Evolutionary conservation across 2,329 filamentous ascomycete genomes (phyloP).

Genomic region (Acarospora socialis): DNA sequence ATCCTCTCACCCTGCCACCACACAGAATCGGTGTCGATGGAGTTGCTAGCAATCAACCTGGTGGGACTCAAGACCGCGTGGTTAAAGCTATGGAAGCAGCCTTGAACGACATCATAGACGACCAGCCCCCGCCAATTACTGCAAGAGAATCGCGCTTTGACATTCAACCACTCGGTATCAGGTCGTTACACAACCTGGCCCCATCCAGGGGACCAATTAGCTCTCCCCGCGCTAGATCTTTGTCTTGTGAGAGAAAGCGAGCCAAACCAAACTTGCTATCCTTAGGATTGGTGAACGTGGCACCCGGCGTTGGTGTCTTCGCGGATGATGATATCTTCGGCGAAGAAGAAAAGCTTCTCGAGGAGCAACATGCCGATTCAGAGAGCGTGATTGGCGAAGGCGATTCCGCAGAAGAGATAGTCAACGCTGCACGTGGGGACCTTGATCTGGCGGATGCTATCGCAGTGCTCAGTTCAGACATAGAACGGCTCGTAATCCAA

Average conservation of each 20-base stretch:
- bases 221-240: constrained; percentile 7
- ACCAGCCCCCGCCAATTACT: too few species aligned
- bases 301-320: constrained; percentile 82
- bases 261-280: constrained; percentile 81
- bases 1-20: constrained; percentile 61
- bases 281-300: constrained; percentile 74
- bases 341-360: constrained; percentile 71
- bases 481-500: constrained; percentile 75
- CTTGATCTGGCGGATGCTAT: constrained; percentile 89
- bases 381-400: constrained; percentile 43
- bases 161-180: too few species aligned
- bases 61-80: constrained; percentile 57
- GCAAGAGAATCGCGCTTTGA: constrained; percentile 39
- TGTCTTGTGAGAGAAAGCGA: constrained; percentile 28
- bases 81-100: constrained; percentile 89
- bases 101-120: constrained; percentile 81
- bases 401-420: constrained; percentile 65
- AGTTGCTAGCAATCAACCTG: constrained; percentile 35
- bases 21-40: constrained; percentile 65
- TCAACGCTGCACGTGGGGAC: constrained; percentile 88
- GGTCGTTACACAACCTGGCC: too few species aligned
- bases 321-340: constrained; percentile 84
- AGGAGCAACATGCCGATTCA: constrained; percentile 70
- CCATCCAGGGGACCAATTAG: constrained; percentile 10
- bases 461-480: constrained; percentile 70